phyloP scores from a whole-genome alignment of 208 protist genomes.

The Leishmania martiniquensis region DNA sequence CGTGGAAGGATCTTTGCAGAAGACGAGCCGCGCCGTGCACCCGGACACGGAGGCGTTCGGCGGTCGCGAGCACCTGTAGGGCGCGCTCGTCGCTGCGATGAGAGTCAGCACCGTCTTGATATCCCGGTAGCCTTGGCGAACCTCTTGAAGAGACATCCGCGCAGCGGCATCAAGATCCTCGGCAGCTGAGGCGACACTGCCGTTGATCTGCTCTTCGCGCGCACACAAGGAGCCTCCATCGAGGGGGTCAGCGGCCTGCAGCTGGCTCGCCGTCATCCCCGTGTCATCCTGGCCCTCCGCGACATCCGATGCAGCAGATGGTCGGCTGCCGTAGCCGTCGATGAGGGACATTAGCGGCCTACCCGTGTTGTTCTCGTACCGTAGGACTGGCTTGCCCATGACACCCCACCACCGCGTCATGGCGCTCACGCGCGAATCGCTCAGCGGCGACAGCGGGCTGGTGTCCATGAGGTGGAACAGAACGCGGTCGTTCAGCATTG shows the following conservation, averaged over 20 bases:
- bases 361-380: conserved; percentile 27
- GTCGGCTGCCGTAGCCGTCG: conserved; percentile 3
- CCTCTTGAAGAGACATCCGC: conserved; percentile 18
- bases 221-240: not conserved
- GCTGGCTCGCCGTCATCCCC: not conserved
- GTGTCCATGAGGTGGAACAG: conserved; percentile 65
- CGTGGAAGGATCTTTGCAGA: conserved; percentile 72
- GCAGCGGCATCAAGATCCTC: not conserved
- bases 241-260: not conserved
- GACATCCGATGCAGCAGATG: not conserved
- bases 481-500: conserved; percentile 68
- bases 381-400: conserved; percentile 39
- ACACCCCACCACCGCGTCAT: conserved; percentile 64
- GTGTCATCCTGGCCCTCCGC: not conserved
- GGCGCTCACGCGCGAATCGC: conserved; percentile 55
- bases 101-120: conserved; percentile 62
- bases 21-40: conserved; percentile 65
- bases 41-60: conserved; percentile 43
- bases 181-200: not conserved
- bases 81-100: conserved; percentile 49
- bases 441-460: conserved; percentile 44
- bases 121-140: conserved; percentile 36
- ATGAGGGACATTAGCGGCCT: conserved; percentile 20
- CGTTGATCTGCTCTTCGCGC: not conserved
- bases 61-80: conserved; percentile 65